phyloP scores from a whole-genome alignment of 345 rosid genomes.

The Citropsis articulata region DNA sequence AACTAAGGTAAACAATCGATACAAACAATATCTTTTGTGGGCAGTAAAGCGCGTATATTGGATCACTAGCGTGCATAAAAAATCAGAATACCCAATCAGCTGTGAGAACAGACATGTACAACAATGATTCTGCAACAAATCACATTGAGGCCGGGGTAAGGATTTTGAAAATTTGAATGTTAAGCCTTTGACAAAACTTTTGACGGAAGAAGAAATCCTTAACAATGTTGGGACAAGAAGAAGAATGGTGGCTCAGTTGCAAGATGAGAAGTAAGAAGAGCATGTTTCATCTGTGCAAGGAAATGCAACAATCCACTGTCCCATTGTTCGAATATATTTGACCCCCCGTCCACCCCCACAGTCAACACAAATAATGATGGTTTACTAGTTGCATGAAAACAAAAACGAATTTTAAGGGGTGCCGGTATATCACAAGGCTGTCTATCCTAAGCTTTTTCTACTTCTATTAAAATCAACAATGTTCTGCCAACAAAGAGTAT shows the following conservation, averaged over 20 bases:
- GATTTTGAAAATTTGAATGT: neutral
- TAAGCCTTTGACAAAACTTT: neutral
- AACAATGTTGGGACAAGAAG: neutral
- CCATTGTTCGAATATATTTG: too few relatives aligned
- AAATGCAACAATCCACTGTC: neutral
- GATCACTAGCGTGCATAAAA: slow-evolving; percentile 16
- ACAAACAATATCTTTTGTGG: slow-evolving; percentile 13
- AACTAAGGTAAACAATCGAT: neutral
- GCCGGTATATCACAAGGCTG: neutral
- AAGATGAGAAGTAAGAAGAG: neutral
- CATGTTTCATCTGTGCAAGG: neutral
- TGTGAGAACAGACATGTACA: slow-evolving; percentile 39
- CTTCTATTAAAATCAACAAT: neutral
- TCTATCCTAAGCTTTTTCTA: neutral
- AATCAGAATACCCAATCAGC: slow-evolving; percentile 24
- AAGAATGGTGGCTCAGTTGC: neutral
- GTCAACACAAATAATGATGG: neutral
- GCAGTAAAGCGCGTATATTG: neutral
- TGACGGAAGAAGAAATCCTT: neutral
- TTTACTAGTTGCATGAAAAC: neutral
- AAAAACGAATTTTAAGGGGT: neutral
- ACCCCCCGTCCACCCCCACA: neutral
- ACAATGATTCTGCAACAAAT: slow-evolving; percentile 35
- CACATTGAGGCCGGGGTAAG: neutral
- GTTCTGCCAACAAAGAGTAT: neutral